Base-by-base conservation (phyloP, 2,329 filamentous ascomycete species). In the Zymoseptoria brevis region DNA sequence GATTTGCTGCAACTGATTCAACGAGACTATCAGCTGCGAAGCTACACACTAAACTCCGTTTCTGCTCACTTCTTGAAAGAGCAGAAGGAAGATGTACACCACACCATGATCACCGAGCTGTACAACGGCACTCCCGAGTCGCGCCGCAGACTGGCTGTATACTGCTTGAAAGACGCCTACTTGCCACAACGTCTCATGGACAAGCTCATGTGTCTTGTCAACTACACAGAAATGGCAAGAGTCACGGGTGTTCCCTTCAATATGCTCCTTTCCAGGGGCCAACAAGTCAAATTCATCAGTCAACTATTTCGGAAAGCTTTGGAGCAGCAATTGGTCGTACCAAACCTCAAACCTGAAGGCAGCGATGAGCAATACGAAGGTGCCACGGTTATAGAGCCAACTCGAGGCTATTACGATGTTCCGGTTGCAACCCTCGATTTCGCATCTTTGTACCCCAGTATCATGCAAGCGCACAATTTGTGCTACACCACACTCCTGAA, bases 141-240 rank as follows among this genome's bases (percentile, higher is more conserved):
- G 3, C 81, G 94, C 65, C 85, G 95, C 68, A 87, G 94, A 75
- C 77, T 99, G 54, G 94, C 94, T 0, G 84, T 99, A 0, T 99
- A 99, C 78, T 99, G 94, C 76, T 76, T 99, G 65, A 99, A 99
- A 75, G 95, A 99, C 77, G 94, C 94, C 0, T 99, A 96, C 69
- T 80, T 99, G 3, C 94, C 94, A 1, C 92, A 97, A 71, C 80
- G 95, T 60, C 76, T 99, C 55, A 92, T 99, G 86, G 94, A 99
- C 72, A 99, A 99, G 74, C 80, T 99, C 24, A 97, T 96, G 71
- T 97, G 94, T 75, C 80, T 99, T n/a, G 89, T 96, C 75, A 99
- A 99, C 73, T 97, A 97, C 71, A 97, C 94, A 0, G 94, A 99
- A 76, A 99, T 99, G 94, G 93, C 94, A 59, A 94, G 94, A 84